Base-by-base conservation (phyloP, 768 basidiomycete species). In the Tricholoma terreum region DNA sequence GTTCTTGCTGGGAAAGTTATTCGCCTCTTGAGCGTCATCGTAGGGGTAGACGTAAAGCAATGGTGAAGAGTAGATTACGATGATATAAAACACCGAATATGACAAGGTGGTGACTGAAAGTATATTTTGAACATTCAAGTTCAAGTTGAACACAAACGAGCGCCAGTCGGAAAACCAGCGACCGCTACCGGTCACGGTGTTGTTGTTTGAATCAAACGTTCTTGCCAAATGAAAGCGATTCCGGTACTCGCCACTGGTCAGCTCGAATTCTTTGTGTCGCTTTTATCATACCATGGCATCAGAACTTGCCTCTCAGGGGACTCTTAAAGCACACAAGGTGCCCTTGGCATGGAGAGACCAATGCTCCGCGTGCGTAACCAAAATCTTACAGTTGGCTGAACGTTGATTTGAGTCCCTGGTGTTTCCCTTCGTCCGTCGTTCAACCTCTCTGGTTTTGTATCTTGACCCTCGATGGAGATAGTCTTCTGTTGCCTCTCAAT, bases 291-390 rank as follows among this genome's bases (percentile, higher is more conserved):
- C 55, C 30, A 91, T 91, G 89, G 75, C 87, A 58, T 84, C 87
- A 49, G 85, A 85, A 42, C 87, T 87, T 35, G 93, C 94, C 52
- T 92, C 93, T 22, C 91, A 93, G 69, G 76, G 79, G 58, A 89
- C 94, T 68, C 81, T 94, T 71, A 91, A 92, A 74, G 79, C 80
- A 5, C 76, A 87, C 60, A 78, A 74, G 58, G 83, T 94, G 24
- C 94, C 94, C 14, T 59, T 95, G 12, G 87, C 80, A 7, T 95
- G 91, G 89, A 81, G 94, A 70, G 94, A 97, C 73, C 82, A 85
- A 61, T 95, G 94, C 70, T 97, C 94, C 59, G 84, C 92, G 93
- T 95, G 70, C 67, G 94, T 82, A 24, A 64, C 22, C 43, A 43
- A 30, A 9, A 6, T 46, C 54, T 19, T 46, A 46, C 31, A 45